Base-by-base conservation (phyloP, 345 rosid species). In the Camelina sativa region DNA sequence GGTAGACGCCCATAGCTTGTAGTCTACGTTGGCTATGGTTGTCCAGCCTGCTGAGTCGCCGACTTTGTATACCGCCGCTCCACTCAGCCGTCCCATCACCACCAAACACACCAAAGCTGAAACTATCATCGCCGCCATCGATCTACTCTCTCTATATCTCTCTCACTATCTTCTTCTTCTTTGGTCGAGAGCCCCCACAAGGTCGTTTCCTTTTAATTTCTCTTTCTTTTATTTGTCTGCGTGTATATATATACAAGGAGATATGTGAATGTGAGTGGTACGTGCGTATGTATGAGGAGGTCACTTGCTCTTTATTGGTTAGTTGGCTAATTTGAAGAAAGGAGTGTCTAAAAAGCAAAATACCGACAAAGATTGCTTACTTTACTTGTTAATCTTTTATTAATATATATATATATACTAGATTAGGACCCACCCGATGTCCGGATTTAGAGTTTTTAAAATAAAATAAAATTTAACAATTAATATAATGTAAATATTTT, bases 31-130 rank as follows among this genome's bases (percentile, higher is more conserved):
- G 32, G 95, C 98, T 62, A 87, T 87, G 81, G 91, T 85, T 62
- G 97, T 94, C 98, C 97, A 94, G 40, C 98, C 98, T 40, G 88
- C 92, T 28, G 93, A 69, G 76, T 87, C 95, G 10, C 98, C 96
- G 17, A 94, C 97, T 84, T 87, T 94, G 84, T 91, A 80, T 50
- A 84, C 81, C 0, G 84, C 86, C 44, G 86, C 93, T 59, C 79
- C 47, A 64, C 81, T 77, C 65, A 71, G 75, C 69, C 72, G 68
- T 65, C 69, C 17, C 62, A 58, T 69, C 68, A 67, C 46, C 71
- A 58, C 20, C 15, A 57, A 10, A 68, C 74, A 67, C 20, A 17
- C 74, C 57, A 69, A 65, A 41, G 69, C 68, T 2, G 8, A 57
- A 53, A 65, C 40, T 28, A 60, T 17, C 65, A n/a, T 56, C 65